Percentiles rank a stretch among this genome's conserved stretches.
These are phyloP conservation scores for Apiotrichum gracile DNA, from an alignment of 1,284 basidiomycete genomes.

Conservation along the genomic window DNA sequence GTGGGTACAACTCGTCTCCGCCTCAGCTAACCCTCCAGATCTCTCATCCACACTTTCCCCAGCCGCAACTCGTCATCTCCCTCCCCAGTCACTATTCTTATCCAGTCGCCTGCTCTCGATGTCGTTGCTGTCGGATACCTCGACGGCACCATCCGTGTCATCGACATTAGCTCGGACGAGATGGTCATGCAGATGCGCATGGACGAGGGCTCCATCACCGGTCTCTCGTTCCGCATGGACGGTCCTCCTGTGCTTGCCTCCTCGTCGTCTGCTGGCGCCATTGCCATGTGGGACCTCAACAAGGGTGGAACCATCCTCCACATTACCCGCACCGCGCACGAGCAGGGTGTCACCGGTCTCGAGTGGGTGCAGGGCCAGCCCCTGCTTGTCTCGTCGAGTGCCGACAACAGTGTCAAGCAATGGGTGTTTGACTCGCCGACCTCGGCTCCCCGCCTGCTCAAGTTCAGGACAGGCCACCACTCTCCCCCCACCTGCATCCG, in stretches of 20 bases:
- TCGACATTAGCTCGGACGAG: slow-evolving; percentile 86
- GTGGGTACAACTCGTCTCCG: slow-evolving; percentile 50
- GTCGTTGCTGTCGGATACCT: slow-evolving; percentile 86
- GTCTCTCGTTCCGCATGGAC: slow-evolving; percentile 81
- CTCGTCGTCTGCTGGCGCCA: slow-evolving; percentile 74
- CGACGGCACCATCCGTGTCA: slow-evolving; percentile 79
- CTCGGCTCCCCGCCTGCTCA: slow-evolving; percentile 75
- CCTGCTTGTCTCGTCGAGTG: slow-evolving; percentile 75
- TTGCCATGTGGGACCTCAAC: slow-evolving; percentile 86
- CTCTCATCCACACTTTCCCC: slow-evolving; percentile 51
- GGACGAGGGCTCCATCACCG: slow-evolving; percentile 65
- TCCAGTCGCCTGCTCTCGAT: slow-evolving; percentile 92
- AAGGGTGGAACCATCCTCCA: slow-evolving; percentile 73
- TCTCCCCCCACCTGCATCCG: slow-evolving; percentile 85
- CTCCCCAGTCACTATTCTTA: slow-evolving; percentile 65
- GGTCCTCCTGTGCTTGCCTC: slow-evolving; percentile 81
- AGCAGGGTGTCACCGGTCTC: slow-evolving; percentile 68
- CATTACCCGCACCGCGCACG: slow-evolving; percentile 77
- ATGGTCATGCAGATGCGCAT: slow-evolving; percentile 80
- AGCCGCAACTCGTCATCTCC: slow-evolving; percentile 37
- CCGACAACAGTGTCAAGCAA: slow-evolving; percentile 96
- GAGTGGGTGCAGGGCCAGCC: slow-evolving; percentile 91
- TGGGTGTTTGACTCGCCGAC: slow-evolving; percentile 95
- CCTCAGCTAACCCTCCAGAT: slow-evolving; percentile 25
- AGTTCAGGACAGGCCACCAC: slow-evolving; percentile 87